phyloP scores from a whole-genome alignment of 2,329 filamentous ascomycete genomes.

The Aspergillus quadricinctus region DNA sequence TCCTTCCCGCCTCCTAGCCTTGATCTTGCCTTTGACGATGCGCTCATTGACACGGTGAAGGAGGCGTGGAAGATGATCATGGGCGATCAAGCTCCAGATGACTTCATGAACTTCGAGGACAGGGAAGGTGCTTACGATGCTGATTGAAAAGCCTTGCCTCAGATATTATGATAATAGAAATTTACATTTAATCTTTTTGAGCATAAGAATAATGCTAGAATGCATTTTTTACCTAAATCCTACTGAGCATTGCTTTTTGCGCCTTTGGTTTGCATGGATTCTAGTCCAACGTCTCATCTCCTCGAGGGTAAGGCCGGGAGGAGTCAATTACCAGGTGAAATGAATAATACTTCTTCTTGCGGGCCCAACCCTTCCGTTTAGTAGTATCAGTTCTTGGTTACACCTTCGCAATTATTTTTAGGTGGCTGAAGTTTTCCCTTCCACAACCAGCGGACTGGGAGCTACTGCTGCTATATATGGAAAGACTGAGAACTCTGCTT shows the following conservation, averaged over 20 bases:
- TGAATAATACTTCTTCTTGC: too few species aligned
- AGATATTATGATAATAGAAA: background rate
- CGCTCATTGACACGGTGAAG: constrained; percentile 61
- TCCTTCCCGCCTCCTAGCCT: constrained; percentile 57
- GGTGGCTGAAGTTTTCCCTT: background rate
- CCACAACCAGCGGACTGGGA: background rate
- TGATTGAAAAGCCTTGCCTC: constrained; percentile 11
- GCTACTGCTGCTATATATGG: background rate
- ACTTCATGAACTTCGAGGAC: constrained; percentile 77
- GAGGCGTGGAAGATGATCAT: constrained; percentile 65
- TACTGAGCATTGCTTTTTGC: background rate
- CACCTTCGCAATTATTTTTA: too few species aligned
- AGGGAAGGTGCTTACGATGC: constrained; percentile 60
- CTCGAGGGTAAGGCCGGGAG: too few species aligned
- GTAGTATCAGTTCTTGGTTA: too few species aligned
- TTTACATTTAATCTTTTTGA: background rate
- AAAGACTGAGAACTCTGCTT: background rate
- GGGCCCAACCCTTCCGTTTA: background rate
- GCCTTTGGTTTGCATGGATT: background rate
- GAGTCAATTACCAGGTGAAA: background rate
- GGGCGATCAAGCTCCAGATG: constrained; percentile 46
- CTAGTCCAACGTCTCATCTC: background rate
- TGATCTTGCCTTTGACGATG: constrained; percentile 72
- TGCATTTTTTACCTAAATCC: background rate
- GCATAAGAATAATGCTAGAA: background rate